Percentiles rank a stretch among this genome's conserved stretches.
These are phyloP conservation scores for Psilocybe cubensis DNA, from an alignment of 768 basidiomycete species.

Conservation along the genomic window DNA sequence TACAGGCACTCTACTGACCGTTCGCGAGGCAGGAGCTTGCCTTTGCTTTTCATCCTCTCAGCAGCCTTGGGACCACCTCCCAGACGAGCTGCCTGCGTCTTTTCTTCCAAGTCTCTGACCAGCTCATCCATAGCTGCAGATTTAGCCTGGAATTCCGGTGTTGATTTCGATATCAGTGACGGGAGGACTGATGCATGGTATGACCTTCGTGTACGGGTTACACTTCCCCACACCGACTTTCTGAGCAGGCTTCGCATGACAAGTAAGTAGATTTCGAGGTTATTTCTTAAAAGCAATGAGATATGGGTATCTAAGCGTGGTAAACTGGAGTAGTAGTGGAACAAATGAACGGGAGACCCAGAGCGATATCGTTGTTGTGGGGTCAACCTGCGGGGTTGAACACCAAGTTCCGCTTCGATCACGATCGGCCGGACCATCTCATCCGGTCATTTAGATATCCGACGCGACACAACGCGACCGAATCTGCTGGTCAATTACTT, in stretches of 20 bases:
- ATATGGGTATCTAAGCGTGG: neutral
- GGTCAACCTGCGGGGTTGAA: neutral
- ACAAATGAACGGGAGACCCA: neutral
- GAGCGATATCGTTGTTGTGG: neutral
- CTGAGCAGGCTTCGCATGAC: slow-evolving; percentile 21
- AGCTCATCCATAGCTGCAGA: slow-evolving; percentile 71
- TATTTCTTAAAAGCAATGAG: neutral
- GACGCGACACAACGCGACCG: neutral
- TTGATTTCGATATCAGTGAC: slow-evolving; percentile 66
- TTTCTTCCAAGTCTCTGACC: slow-evolving; percentile 65
- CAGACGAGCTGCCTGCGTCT: slow-evolving; percentile 57
- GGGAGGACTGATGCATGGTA: slow-evolving; percentile 81
- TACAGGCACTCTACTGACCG: slow-evolving; percentile 48
- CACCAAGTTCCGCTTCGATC: slow-evolving; percentile 25
- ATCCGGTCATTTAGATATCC: slow-evolving; percentile 1
- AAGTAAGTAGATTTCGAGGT: neutral
- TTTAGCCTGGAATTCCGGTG: slow-evolving; percentile 73
- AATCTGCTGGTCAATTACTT: too few relatives aligned
- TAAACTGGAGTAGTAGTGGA: neutral
- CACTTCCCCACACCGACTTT: slow-evolving; percentile 19
- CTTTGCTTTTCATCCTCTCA: slow-evolving; percentile 73
- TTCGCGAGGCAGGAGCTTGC: slow-evolving; percentile 85
- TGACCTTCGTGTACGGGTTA: slow-evolving; percentile 22
- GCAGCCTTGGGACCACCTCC: slow-evolving; percentile 81
- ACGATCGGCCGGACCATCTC: slow-evolving; percentile 39